Evolutionary conservation across 306 rosid species (phyloP).

Genomic region (Pachyrhizus erosus): DNA sequence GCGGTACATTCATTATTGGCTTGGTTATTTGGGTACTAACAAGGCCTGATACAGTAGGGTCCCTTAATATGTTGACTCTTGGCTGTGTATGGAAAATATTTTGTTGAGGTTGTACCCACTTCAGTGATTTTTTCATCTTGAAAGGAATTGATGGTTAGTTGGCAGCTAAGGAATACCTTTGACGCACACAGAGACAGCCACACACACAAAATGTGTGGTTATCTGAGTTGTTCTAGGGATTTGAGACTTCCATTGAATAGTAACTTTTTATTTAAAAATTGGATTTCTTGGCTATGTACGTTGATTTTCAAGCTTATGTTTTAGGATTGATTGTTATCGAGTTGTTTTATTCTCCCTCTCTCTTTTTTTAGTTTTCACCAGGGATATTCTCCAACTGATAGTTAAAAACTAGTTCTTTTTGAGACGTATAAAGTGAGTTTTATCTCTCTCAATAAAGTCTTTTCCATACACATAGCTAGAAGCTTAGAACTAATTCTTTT

Average conservation of each 20-base stretch:
- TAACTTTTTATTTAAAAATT: conserved; percentile 2
- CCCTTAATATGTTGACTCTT: background rate
- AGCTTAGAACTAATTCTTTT: no score
- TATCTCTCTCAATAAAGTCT: no score
- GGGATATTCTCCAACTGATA: no score
- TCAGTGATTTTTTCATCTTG: background rate
- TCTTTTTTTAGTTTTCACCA: background rate
- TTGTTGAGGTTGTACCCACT: background rate
- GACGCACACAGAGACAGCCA: background rate
- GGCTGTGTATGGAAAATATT: background rate
- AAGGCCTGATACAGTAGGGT: background rate
- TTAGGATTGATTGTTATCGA: conserved; percentile 3
- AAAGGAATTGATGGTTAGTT: background rate
- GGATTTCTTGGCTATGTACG: background rate
- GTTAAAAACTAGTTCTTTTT: no score
- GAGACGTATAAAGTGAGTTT: no score
- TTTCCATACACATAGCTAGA: no score
- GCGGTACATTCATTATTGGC: background rate
- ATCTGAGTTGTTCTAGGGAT: background rate
- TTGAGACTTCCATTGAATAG: background rate
- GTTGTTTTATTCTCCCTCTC: background rate
- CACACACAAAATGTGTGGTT: background rate
- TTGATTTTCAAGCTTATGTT: background rate
- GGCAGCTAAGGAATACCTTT: background rate
- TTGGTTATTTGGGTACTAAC: background rate